Evolutionary conservation across 2,329 filamentous ascomycete genomes (phyloP), one percentile per base, ranked within the genome.

Genomic region (Rhynchosporium secalis): DNA sequence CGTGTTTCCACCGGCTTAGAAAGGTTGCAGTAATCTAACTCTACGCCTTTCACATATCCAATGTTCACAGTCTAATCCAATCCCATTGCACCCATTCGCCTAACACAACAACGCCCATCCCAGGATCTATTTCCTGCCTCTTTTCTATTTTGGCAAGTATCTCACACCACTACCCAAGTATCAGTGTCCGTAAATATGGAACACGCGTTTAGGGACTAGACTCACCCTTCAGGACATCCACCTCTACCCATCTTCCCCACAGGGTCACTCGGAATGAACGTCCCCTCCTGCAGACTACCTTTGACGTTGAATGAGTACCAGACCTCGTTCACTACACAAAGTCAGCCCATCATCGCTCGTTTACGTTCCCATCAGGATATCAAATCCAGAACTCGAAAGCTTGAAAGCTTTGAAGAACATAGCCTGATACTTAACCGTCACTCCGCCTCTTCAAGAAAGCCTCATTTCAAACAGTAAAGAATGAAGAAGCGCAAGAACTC

Each of bases 231-330:
- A 0, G 88, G 85, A 73, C 90, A 93, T 7, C 56, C 61, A 9
- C 60, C 46, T 49, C 62, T 45, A 15, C 64, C 81, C 81, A 7
- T 77, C 78, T 75, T 64, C 29, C 69, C 71, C 20, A 65, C 69
- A 10, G 73, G 71, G 3, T 52, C 46, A 4, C 58, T 68, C 2
- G 80, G 77, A 15, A 82, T 75, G 64, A 82, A 82, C 60, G 77
- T 72, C 49, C 80, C 80, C 47, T 75, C 78, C 72, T 83, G 80
- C 64, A 83, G 66, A 67, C 78, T 82, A 3, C 82, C 82, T 69
- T 78, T 75, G 8, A 84, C 78, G 63, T 82, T 80, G 69, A 80
- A 83, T 49, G 79, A 77, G 66, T 83, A 84, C 80, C 81, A 83
- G 15, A 79, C 78, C 73, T 83, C 78, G 63, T 82, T 79, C 38